These are phyloP conservation scores for Ambrosia hybrid DNA, from an alignment of 140 eudicot genomes.

Conservation along the genomic window DNA sequence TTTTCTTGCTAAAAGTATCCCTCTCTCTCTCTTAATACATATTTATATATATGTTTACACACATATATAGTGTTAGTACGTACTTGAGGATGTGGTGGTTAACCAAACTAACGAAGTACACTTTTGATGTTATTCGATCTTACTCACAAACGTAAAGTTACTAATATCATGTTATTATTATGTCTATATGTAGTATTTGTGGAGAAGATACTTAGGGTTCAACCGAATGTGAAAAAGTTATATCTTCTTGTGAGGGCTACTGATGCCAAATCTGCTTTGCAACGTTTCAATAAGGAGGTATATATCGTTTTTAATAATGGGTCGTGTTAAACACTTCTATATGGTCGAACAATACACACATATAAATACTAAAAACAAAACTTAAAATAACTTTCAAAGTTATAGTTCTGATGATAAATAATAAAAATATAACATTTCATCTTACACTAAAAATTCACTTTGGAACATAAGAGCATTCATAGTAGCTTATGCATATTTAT, in stretches of 20 bases:
- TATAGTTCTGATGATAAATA: background rate
- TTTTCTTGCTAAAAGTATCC: conserved; percentile 10
- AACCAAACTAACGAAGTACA: too few species aligned
- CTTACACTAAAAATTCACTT: too few species aligned
- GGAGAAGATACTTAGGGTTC: conserved; percentile 12
- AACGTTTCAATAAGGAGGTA: conserved; percentile 1
- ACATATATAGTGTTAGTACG: background rate
- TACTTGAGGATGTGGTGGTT: background rate
- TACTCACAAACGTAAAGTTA: too few species aligned
- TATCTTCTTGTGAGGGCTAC: conserved; percentile 1
- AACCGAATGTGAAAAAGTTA: background rate
- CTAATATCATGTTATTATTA: background rate
- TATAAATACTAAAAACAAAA: too few species aligned
- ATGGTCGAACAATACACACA: too few species aligned
- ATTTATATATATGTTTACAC: background rate
- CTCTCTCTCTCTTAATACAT: background rate
- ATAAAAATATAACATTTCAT: too few species aligned
- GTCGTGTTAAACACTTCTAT: too few species aligned
- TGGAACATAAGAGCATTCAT: too few species aligned
- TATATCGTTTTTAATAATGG: background rate
- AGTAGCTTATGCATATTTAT: too few species aligned
- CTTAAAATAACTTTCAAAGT: background rate
- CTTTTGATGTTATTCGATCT: too few species aligned
- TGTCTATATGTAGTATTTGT: conserved; percentile 11
- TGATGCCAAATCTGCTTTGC: conserved; percentile 6